Conservation (phyloP, 2,329 filamentous ascomycete species). For the Colletotrichum tanaceti region DNA sequence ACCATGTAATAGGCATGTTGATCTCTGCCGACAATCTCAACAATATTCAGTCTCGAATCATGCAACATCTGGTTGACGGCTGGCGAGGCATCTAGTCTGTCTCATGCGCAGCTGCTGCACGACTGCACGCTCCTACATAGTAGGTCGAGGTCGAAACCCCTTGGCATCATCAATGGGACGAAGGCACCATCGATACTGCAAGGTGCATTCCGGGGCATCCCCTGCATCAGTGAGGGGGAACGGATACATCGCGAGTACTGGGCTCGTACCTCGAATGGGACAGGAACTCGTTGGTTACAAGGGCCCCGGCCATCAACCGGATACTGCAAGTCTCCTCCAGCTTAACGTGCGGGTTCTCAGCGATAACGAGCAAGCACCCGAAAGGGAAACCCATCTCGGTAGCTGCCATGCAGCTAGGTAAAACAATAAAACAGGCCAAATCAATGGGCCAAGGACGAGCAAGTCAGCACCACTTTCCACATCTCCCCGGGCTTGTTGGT, state of each 20-base stretch:
- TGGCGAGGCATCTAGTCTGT: conserved; percentile 15
- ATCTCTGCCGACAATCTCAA: conserved; percentile 8
- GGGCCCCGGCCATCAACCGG: conserved; percentile 19
- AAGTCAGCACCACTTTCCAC: conserved; percentile 9
- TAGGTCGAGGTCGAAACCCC: conserved; percentile 13
- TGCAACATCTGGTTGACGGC: conserved; percentile 5
- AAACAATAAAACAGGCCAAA: conserved; percentile 23
- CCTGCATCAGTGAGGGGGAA: conserved; percentile 13
- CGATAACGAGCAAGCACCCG: conserved; percentile 8
- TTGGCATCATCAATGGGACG: conserved; percentile 19
- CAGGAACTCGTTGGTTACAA: conserved; percentile 17
- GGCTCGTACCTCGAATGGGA: conserved; percentile 21
- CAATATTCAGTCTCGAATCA: neutral
- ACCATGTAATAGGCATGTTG: conserved; percentile 15
- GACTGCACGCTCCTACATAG: conserved; percentile 9
- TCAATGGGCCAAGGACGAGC: conserved; percentile 18
- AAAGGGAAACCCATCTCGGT: neutral
- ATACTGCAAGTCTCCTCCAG: conserved; percentile 5
- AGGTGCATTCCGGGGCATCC: conserved; percentile 17
- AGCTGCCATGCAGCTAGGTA: conserved; percentile 21
- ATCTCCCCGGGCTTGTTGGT: neutral
- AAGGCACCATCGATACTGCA: conserved; percentile 10
- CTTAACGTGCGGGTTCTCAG: conserved; percentile 11
- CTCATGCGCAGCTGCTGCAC: conserved; percentile 13
- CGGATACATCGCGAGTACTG: conserved; percentile 33